Evolutionary conservation across 1,284 basidiomycete genomes (phyloP), one percentile per base, ranked within the genome.

Genomic region (Tilletia walkeri): DNA sequence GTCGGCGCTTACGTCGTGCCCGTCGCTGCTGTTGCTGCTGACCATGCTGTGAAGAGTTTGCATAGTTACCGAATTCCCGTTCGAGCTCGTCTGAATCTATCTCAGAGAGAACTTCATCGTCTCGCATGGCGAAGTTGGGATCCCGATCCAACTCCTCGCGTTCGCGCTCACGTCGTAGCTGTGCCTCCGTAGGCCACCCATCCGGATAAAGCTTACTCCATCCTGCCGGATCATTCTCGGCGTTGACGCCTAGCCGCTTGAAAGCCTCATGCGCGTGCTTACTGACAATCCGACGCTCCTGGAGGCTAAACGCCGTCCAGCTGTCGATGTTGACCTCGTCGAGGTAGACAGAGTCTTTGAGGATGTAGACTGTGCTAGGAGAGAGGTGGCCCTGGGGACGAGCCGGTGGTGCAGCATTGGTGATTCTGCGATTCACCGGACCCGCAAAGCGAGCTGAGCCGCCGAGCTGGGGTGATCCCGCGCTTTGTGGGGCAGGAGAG

Each of bases 291-390:
- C 59, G 34, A 10, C 59, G 59, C n/a, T 63, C 59, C 3, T 24
- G 30, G 2, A 63, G 34, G 14, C 36, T 63, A 39, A 41, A 63
- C 20, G 59, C 59, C 6, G 59, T 7, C 59, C 59, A 63, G 16
- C 34, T 38, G 36, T 63, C 34, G 34, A 63, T 63, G 38, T 63
- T 63, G 59, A 63, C 59, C 59, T 63, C 59, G 59, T 63, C 59
- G 4, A 63, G 34, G 39, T 63, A 63, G 34, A 63, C 59, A 3
- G 59, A 63, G 36, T 63, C 59, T 16, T 63, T 63, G 16, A 63
- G 59, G 3, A 63, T 18, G 36, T 63, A 63, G 59, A 63, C 59
- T 38, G 59, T 63, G 38, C 59, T 41, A 1, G 59, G 59, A 9
- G 59, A 38, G 14, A 63, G 59, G n/a, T 63, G 59, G 36, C 59